Evolutionary conservation across 2,329 filamentous ascomycete species (phyloP).

Genomic region (Penicillium sp.): DNA sequence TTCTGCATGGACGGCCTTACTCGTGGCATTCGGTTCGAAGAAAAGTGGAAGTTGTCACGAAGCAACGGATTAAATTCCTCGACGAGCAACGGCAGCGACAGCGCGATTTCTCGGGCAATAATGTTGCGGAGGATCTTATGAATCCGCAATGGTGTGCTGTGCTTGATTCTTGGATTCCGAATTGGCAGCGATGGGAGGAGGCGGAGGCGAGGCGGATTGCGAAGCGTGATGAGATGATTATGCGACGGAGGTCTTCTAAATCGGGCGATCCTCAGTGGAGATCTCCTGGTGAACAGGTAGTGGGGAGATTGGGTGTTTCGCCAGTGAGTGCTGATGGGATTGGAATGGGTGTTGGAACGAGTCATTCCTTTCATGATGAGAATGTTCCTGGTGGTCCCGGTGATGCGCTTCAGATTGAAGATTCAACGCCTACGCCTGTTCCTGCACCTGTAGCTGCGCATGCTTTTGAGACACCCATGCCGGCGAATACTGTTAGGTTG

Average conservation of each 20-base stretch:
- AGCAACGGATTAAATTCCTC: conserved; percentile 46
- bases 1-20: conserved; percentile 43
- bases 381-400: neutral
- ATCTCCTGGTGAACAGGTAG: neutral
- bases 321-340: conserved; percentile 11
- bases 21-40: conserved; percentile 49
- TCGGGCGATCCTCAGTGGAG: conserved; percentile 23
- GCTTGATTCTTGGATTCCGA: conserved; percentile 47
- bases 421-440: conserved; percentile 9
- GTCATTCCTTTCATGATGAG: conserved; percentile 8
- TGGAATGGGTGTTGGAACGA: neutral
- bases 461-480: conserved; percentile 8
- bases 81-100: conserved; percentile 33
- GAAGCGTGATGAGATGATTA: conserved; percentile 37
- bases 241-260: conserved; percentile 25
- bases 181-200: conserved; percentile 45
- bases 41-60: conserved; percentile 47
- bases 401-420: neutral
- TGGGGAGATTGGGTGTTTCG: conserved; percentile 1
- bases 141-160: conserved; percentile 45
- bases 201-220: conserved; percentile 43
- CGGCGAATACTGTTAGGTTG: conserved; percentile 24
- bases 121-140: conserved; percentile 32
- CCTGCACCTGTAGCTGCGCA: conserved; percentile 1
- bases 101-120: conserved; percentile 8